Evolutionary conservation across 345 rosid genomes (phyloP), one percentile per base, ranked within the genome.

Genomic region (Sisymbrium irio): DNA sequence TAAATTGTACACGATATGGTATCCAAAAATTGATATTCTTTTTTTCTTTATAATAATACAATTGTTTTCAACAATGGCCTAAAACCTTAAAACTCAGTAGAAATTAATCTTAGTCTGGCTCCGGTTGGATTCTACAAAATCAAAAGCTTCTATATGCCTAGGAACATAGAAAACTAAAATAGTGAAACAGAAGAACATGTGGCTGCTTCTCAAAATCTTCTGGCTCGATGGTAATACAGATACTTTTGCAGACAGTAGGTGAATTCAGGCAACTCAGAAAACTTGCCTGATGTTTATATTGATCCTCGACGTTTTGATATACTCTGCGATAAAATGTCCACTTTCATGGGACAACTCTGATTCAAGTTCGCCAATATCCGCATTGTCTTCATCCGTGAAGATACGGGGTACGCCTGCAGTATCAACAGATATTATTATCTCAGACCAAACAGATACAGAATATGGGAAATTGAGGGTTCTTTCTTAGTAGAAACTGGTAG

Each of bases 241-340:
- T 41, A 10, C 46, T 42, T 8, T 7, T 14, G n/a, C 22, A 6
- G 41, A 17, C 15, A 30, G 6, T 40, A 32, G 18, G 40, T 35
- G 50, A 27, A 44, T 36, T 39, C 45, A 39, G 57, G 50, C 57
- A 41, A 56, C 78, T 83, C 75, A 91, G 67, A 82, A 85, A 47
- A 91, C 96, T 80, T 89, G 95, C 82, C 96, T 86, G 62, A 88
- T 93, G 67, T 90, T 93, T 67, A 94, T 85, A 80, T 94, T 89
- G 83, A 91, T 87, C 80, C 98, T 91, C 50, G 93, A 91, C 63
- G 82, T 83, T 85, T 80, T 84, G 69, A 85, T 82, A 72, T 89
- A 94, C 17, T 94, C 89, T 35, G 85, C 80, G 40, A 83, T 58
- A 64, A 14, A 78, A 14, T 4, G 30, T 69, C 81, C 90, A 17